These are phyloP conservation scores for Amylocarpus encephaloides DNA, from an alignment of 2,329 filamentous ascomycete species.

Conservation along the genomic window DNA sequence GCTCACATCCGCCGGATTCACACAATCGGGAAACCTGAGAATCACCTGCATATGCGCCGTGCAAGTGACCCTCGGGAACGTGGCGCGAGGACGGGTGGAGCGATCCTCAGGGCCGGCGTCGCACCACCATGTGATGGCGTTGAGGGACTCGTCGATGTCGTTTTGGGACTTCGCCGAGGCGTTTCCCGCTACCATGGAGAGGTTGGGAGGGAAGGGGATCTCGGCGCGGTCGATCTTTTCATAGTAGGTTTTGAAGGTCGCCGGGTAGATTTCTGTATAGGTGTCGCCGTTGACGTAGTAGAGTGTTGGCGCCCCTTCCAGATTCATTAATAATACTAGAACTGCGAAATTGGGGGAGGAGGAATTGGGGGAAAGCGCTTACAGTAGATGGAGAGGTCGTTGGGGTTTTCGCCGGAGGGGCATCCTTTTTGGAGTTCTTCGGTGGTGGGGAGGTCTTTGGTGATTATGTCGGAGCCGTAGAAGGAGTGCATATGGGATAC, in stretches of 20 bases:
- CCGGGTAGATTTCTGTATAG: conserved; percentile 31
- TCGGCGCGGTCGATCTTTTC: conserved; percentile 38
- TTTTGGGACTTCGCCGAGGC: conserved; percentile 31
- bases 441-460: conserved; percentile 33
- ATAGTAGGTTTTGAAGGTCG: conserved; percentile 43
- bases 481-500: conserved; percentile 39
- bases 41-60: conserved; percentile 40
- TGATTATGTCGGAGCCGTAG: conserved; percentile 39
- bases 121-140: conserved; percentile 33
- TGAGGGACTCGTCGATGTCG: conserved; percentile 28
- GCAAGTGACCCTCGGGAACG: conserved; percentile 33
- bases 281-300: conserved; percentile 31
- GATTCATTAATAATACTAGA: not conserved
- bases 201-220: conserved; percentile 39
- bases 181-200: conserved; percentile 37
- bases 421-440: conserved; percentile 35
- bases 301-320: conserved; percentile 36
- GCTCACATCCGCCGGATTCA: conserved; percentile 32
- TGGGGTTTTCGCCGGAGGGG: conserved; percentile 40
- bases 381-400: conserved; percentile 42
- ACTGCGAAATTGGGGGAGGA: not conserved
- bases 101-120: conserved; percentile 27
- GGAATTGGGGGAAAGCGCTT: conserved; percentile 2
- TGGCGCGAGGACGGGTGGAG: conserved; percentile 10
- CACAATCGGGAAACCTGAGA: conserved; percentile 38